Evolutionary conservation across 2,329 filamentous ascomycete species (phyloP), one percentile per base, ranked within the genome.

Genomic region (Fusarium beomiforme): DNA sequence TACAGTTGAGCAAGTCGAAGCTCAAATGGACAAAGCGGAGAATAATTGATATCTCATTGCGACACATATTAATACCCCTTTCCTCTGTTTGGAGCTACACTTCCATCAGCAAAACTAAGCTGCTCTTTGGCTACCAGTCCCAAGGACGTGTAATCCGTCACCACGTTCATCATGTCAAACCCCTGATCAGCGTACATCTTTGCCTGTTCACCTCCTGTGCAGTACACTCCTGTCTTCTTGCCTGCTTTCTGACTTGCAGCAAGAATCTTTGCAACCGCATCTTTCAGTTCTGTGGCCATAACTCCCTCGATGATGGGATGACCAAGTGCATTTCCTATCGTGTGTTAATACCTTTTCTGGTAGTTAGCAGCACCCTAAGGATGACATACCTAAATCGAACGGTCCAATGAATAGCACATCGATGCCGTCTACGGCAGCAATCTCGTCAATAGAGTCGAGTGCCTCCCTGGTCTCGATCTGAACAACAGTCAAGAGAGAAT

Each of bases 401-500:
- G 90, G 90, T 0, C 90, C 90, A 49, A 92, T 84, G 76, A 91
- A 91, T 26, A 92, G 79, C 8, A 90, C 85, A 67, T 92, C 90
- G 24, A 92, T 82, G 6, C 88, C 88, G 6, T 88, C 80, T 24
- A 90, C 82, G 23, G 85, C 83, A 43, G 88, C 89, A 77, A 92
- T 92, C 50, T 86, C 87, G 36, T 91, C 89, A 2, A 91, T 85
- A 16, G 81, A 80, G 2, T 88, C 85, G 17, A 92, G 81, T 1
- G 89, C 89, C 76, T 91, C 89, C 66, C 83, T 82, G 1, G 90
- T 91, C 80, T 92, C 90, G 56, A 92, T 91, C 78, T 92, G 90
- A 14, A 91, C 88, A 81, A 91, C 90, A 19, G 88, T 90, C 63
- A 92, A 77, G 24, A 92, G 82, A 33, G 79, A 72, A 57, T 86